Evolutionary conservation across 768 basidiomycete species (phyloP), one percentile per base, ranked within the genome.

Genomic region (Russula sp.): DNA sequence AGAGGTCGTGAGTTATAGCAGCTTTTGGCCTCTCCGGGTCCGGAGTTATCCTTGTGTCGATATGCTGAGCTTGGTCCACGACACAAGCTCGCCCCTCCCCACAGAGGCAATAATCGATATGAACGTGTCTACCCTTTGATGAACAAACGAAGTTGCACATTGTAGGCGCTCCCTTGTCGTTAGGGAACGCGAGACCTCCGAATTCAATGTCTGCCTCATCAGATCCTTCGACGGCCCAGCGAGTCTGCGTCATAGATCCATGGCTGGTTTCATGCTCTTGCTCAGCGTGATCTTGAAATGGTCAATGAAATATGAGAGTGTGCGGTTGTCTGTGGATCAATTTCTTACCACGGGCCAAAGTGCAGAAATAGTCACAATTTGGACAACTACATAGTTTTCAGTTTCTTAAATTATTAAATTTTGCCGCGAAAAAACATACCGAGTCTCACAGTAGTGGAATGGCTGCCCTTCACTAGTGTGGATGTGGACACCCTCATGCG

Each of bases 251-350:
- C 84, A 86, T 86, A 2, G 83, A 84, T 7, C 85, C 86, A 54
- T 86, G 85, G 8, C 76, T 76, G 0, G 85, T 87, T 55, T 85
- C 83, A 48, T 86, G 85, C 49, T 84, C 82, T 66, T 79, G 76
- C 62, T 87, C 83, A 0, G 82, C 59, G 63, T 87, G 85, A 0
- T 81, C 85, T 86, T 20, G n/a, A 47, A 47, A 2, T 7, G 20
- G n/a, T 2, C 1, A 16, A 14, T 53, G 37, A 44, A 18, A 22
- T 3, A 35, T 53, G 20, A 64, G 35, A n/a, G 1, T 1, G 44
- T 60, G 18, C 3, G 34, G 27, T 5, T 0, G 32, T 32, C 31
- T 18, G 52, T 27, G 1, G n/a, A 40, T 20, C 20, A 50, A 4
- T 2, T 3, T 16, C 74, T 45, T 62, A 85, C 84, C 81, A 55